Evolutionary conservation across 768 basidiomycete genomes (phyloP).

Genomic region (Brasilioporus rufonigricans): DNA sequence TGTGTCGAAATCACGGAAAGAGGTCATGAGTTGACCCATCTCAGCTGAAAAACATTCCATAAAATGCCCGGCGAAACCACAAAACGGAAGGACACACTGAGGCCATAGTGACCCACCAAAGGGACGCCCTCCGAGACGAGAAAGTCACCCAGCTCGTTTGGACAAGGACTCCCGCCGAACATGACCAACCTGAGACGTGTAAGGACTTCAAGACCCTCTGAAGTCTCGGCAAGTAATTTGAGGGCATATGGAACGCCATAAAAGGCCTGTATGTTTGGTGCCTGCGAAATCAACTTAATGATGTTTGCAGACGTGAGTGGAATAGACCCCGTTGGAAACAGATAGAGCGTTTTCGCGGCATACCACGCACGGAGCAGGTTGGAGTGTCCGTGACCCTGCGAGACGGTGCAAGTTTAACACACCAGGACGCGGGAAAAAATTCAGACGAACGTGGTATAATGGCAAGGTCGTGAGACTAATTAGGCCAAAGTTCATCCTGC

Average conservation of each 20-base stretch:
- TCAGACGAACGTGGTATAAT: conserved; percentile 31
- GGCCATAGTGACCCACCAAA: conserved; percentile 49
- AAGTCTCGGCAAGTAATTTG: conserved; percentile 47
- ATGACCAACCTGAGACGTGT: conserved; percentile 46
- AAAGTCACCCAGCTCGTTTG: conserved; percentile 52
- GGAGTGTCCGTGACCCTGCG: conserved; percentile 23
- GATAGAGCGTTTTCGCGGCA: conserved; percentile 39
- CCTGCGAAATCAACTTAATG: conserved; percentile 35
- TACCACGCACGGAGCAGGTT: conserved; percentile 43
- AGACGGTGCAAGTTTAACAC: background rate
- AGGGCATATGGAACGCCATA: conserved; percentile 39
- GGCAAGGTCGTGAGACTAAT: conserved; percentile 26
- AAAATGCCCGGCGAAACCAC: background rate
- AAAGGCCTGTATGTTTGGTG: conserved; percentile 32
- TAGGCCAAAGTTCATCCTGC: conserved; percentile 31
- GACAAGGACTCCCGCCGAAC: conserved; percentile 52
- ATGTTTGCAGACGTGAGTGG: conserved; percentile 48
- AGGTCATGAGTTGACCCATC: conserved; percentile 44
- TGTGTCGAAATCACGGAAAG: conserved; percentile 42
- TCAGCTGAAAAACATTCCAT: conserved; percentile 12
- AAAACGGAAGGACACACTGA: conserved; percentile 33
- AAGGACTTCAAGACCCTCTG: conserved; percentile 43
- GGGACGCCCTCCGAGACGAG: conserved; percentile 48
- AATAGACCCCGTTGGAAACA: conserved; percentile 41
- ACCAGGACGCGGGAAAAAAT: background rate